Evolutionary conservation across 2,329 filamentous ascomycete genomes (phyloP).

Genomic region (Fusarium protoensiforme): DNA sequence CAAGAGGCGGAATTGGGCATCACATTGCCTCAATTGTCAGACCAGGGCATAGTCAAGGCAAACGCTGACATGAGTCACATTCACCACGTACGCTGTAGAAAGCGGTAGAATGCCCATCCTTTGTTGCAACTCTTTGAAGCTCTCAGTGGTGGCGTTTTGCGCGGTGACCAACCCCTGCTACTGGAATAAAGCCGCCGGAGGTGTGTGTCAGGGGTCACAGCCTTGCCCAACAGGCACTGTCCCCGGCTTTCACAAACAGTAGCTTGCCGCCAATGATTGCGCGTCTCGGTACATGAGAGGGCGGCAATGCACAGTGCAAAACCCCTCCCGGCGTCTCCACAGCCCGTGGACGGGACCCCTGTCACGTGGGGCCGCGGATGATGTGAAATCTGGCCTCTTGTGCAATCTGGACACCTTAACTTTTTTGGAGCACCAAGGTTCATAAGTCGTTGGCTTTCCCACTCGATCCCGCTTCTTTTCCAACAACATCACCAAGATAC

Average conservation of each 20-base stretch:
- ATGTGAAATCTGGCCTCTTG: constrained; percentile 64
- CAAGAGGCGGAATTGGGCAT: neutral
- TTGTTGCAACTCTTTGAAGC: constrained; percentile 12
- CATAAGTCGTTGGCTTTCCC: constrained; percentile 50
- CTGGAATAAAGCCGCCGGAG: constrained; percentile 24
- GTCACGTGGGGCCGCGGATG: constrained; percentile 47
- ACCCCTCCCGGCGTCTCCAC: neutral
- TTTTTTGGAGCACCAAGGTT: constrained; percentile 48
- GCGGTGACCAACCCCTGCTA: constrained; percentile 7
- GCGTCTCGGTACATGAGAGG: constrained; percentile 1
- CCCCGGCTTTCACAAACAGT: neutral
- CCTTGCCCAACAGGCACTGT: constrained; percentile 35
- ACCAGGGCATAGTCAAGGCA: neutral
- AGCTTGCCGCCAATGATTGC: neutral
- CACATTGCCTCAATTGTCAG: constrained; percentile 3
- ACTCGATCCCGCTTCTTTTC: constrained; percentile 44
- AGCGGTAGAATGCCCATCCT: constrained; percentile 12
- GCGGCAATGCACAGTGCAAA: constrained; percentile 37
- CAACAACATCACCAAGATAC: constrained; percentile 46
- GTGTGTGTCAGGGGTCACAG: constrained; percentile 22
- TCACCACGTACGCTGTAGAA: constrained; percentile 16
- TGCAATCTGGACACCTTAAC: constrained; percentile 58
- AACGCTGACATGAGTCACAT: constrained; percentile 27
- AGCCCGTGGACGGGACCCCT: constrained; percentile 36
- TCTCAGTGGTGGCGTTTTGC: constrained; percentile 18